phyloP scores from a whole-genome alignment of 31 red algal species.

The Bonnemaisonia californica region DNA sequence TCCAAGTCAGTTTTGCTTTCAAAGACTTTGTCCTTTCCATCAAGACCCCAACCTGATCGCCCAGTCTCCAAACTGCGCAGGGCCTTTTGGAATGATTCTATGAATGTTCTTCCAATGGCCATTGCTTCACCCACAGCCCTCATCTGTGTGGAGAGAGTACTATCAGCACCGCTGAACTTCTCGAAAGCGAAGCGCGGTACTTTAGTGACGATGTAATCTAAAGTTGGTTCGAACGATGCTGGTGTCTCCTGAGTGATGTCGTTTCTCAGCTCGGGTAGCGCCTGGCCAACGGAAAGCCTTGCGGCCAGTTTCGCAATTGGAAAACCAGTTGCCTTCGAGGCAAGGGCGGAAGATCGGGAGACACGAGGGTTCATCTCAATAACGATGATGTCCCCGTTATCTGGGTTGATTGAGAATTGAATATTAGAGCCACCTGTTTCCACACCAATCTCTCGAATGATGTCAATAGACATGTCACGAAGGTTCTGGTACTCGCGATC shows the following conservation, averaged over 20 bases:
- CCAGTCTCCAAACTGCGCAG: slow-evolving; percentile 96
- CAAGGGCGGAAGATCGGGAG: slow-evolving; percentile 95
- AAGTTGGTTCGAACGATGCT: slow-evolving; percentile 92
- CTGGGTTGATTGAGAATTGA: slow-evolving; percentile 95
- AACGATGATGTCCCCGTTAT: slow-evolving; percentile 92
- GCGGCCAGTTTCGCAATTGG: slow-evolving; percentile 99
- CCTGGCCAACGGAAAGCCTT: slow-evolving; percentile 82
- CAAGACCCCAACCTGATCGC: slow-evolving; percentile 91
- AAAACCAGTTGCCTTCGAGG: slow-evolving; percentile 98
- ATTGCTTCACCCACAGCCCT: slow-evolving; percentile 97
- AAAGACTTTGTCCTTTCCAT: slow-evolving; percentile 86
- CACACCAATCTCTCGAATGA: slow-evolving; percentile 99
- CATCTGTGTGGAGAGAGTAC: slow-evolving; percentile 95
- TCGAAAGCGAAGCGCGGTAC: slow-evolving; percentile 99
- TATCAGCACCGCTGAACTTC: slow-evolving; percentile 87
- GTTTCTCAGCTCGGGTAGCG: slow-evolving; percentile 81
- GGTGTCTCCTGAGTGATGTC: slow-evolving; percentile 96
- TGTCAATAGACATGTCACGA: slow-evolving; percentile 91
- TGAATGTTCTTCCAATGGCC: slow-evolving; percentile 95
- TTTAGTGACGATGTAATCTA: slow-evolving; percentile 99
- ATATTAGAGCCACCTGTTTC: slow-evolving; percentile 99
- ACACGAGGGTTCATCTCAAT: slow-evolving; percentile 99
- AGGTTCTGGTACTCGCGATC: slow-evolving; percentile 98
- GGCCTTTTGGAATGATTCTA: slow-evolving; percentile 96
- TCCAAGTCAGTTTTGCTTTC: slow-evolving; percentile 58